Evolutionary conservation across 169 alveolate species (phyloP).

Genomic region (Plasmodium yoelii): DNA sequence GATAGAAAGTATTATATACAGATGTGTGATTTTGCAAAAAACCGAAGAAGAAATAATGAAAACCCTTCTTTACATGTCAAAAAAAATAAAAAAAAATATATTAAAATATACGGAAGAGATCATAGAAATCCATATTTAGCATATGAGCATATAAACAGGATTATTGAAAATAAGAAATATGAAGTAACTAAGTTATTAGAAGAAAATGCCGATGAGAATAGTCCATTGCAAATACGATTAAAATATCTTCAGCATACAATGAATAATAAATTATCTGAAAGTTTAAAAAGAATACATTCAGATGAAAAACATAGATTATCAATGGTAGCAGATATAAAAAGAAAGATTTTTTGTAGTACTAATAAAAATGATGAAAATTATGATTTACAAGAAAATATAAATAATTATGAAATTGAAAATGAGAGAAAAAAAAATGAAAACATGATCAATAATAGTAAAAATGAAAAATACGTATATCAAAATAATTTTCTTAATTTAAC

Average conservation of each 20-base stretch:
- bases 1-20: neutral
- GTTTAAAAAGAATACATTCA: constrained; percentile 78
- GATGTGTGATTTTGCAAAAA: neutral
- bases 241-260: constrained; percentile 84
- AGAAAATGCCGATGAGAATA: constrained; percentile 62
- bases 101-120: constrained; percentile 57
- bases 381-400: neutral
- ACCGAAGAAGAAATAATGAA: neutral
- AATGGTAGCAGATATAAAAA: constrained; percentile 84
- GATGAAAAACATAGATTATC: constrained; percentile 82
- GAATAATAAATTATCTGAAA: constrained; percentile 84
- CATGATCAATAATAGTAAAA: neutral
- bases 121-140: constrained; percentile 71
- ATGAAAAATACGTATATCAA: constrained; percentile 45
- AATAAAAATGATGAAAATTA: constrained; percentile 1
- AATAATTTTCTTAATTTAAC: constrained; percentile 43
- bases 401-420: constrained; percentile 78
- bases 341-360: constrained; percentile 70
- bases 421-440: constrained; percentile 72
- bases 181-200: constrained; percentile 71
- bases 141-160: constrained; percentile 58
- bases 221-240: constrained; percentile 77
- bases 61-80: neutral
- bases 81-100: neutral
- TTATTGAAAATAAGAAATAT: constrained; percentile 73